Percentiles rank a stretch among this genome's conserved stretches.
Evolutionary conservation across 805 yeast genomes (phyloP).

Genomic region (Metschnikowia proteae): DNA sequence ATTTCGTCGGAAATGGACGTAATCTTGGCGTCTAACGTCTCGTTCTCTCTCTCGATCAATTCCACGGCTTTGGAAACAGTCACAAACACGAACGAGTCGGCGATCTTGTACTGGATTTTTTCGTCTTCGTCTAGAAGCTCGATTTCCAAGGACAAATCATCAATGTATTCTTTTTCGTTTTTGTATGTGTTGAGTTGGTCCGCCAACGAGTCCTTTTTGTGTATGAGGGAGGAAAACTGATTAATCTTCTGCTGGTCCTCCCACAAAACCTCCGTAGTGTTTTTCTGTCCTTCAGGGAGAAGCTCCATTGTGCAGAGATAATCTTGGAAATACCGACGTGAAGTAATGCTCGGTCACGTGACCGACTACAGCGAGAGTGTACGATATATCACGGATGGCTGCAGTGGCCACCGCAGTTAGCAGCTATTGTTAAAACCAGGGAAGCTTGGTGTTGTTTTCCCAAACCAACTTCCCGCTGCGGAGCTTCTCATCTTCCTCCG

Average conservation of each 20-base stretch:
- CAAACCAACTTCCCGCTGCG: slow-evolving; percentile 29
- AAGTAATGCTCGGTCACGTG: slow-evolving; percentile 2
- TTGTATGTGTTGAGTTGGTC: slow-evolving; percentile 46
- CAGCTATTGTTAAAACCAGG: slow-evolving; percentile 33
- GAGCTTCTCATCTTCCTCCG: slow-evolving; percentile 24
- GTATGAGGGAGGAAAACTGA: slow-evolving; percentile 77
- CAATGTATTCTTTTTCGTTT: slow-evolving; percentile 81
- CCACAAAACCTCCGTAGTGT: slow-evolving; percentile 63
- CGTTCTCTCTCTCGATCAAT: slow-evolving; percentile 61
- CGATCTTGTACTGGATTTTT: slow-evolving; percentile 69
- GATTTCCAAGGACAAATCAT: slow-evolving; percentile 79
- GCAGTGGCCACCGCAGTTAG: too few relatives aligned
- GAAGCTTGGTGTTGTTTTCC: slow-evolving; percentile 41
- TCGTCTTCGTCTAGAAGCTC: slow-evolving; percentile 81
- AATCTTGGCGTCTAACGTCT: slow-evolving; percentile 48
- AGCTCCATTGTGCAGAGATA: slow-evolving; percentile 33
- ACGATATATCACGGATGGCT: too few relatives aligned
- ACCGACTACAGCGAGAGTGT: too few relatives aligned
- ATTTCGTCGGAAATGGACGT: slow-evolving; percentile 44
- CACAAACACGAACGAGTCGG: slow-evolving; percentile 73
- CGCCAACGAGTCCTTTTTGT: slow-evolving; percentile 58
- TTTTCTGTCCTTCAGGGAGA: slow-evolving; percentile 53
- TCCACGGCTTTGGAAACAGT: slow-evolving; percentile 64
- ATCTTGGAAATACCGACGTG: neutral
- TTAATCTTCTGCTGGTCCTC: slow-evolving; percentile 89